Conservation (phyloP, 2,329 filamentous ascomycete species). For the Sporothrix pseudoabietina region DNA sequence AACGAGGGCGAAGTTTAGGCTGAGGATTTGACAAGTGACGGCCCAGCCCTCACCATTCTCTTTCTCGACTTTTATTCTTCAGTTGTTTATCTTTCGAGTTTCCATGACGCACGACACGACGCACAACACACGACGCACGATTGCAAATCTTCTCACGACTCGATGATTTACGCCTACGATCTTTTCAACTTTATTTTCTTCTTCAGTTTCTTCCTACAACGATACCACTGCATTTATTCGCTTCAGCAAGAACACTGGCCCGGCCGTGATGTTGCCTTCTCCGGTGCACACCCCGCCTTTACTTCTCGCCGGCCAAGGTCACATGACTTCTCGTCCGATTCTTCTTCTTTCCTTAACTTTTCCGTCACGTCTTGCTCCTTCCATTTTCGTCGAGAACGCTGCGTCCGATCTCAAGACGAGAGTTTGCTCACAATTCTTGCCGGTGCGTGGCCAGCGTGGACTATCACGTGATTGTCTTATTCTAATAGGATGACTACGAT, state of each 20-base stretch:
- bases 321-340: not conserved
- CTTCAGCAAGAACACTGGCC: not conserved
- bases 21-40: not conserved
- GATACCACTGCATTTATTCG: conserved; percentile 10
- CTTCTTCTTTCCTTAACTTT: not conserved
- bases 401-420: not conserved
- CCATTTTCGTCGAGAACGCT: not conserved
- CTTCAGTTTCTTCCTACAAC: not conserved
- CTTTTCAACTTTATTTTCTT: not conserved
- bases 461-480: not conserved
- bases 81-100: not conserved
- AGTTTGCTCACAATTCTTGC: not conserved
- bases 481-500: not conserved
- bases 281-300: too few species aligned
- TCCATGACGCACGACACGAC: not conserved
- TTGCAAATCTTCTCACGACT: not conserved
- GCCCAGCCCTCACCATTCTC: not conserved
- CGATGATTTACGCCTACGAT: not conserved
- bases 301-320: not conserved
- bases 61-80: not conserved
- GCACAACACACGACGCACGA: not conserved
- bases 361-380: not conserved
- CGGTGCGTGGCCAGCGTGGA: not conserved
- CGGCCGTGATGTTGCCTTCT: not conserved
- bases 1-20: not conserved